Conservation (phyloP, 345 rosid genomes). For the Barbarea vulgaris region DNA sequence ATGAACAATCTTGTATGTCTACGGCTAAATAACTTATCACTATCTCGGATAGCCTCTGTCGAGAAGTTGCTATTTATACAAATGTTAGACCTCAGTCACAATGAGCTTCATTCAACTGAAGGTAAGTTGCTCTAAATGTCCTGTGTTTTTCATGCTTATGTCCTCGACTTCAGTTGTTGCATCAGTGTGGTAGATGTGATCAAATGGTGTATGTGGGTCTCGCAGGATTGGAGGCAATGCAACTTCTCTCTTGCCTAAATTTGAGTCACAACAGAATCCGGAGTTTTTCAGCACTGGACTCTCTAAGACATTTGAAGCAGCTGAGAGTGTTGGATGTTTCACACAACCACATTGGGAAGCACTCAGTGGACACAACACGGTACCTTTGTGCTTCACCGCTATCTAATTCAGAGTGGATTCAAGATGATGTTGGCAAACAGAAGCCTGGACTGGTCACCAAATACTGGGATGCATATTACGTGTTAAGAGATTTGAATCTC, state of each 20-base stretch:
- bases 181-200: conserved; percentile 5
- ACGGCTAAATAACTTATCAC: conserved; percentile 70
- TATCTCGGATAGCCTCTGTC: conserved; percentile 69
- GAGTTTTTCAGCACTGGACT: conserved; percentile 71
- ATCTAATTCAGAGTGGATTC: conserved; percentile 61
- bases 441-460: conserved; percentile 32
- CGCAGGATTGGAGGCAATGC: conserved; percentile 81
- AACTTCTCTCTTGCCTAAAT: conserved; percentile 67
- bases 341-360: conserved; percentile 81
- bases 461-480: conserved; percentile 72
- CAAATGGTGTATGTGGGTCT: conserved; percentile 4
- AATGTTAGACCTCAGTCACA: conserved; percentile 85
- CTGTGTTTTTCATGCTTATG: neutral
- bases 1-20: conserved; percentile 51
- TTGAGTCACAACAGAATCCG: conserved; percentile 72
- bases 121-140: conserved; percentile 46
- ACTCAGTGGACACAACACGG: conserved; percentile 77
- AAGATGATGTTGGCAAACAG: conserved; percentile 37
- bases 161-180: conserved; percentile 2
- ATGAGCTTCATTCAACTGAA: conserved; percentile 80
- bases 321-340: conserved; percentile 77
- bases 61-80: conserved; percentile 85
- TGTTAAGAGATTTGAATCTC: conserved; percentile 62
- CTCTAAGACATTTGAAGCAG: conserved; percentile 65
- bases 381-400: conserved; percentile 74